Conservation (phyloP, 1,284 basidiomycete genomes). For the Puccinia triticina region DNA sequence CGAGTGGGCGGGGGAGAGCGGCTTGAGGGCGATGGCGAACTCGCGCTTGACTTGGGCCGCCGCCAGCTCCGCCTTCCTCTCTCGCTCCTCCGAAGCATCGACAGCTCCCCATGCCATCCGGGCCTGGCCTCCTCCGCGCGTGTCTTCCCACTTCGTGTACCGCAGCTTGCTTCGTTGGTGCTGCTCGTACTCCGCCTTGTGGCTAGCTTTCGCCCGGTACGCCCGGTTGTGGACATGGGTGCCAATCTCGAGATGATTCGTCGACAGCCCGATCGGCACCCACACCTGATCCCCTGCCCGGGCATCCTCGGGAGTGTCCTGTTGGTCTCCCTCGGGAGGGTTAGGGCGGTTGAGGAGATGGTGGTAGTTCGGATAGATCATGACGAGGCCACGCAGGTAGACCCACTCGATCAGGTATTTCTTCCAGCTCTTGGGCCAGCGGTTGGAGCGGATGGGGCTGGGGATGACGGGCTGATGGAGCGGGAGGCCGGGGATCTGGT, state of each 20-base stretch:
- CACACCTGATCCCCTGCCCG: background rate
- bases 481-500: constrained; percentile 1
- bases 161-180: constrained; percentile 10
- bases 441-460: constrained; percentile 73
- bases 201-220: background rate
- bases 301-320: background rate
- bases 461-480: constrained; percentile 66
- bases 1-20: constrained; percentile 63
- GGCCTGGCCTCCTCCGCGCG: constrained; percentile 26
- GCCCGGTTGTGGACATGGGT: constrained; percentile 68
- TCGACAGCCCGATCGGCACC: constrained; percentile 70
- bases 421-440: constrained; percentile 80
- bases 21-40: constrained; percentile 68
- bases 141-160: background rate
- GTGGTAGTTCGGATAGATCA: constrained; percentile 80
- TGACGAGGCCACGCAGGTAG: constrained; percentile 75
- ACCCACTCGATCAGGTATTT: constrained; percentile 81
- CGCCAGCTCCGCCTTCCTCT: constrained; percentile 50
- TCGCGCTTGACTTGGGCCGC: constrained; percentile 64
- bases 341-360: constrained; percentile 54
- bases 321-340: background rate
- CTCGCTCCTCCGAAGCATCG: background rate
- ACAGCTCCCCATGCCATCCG: no score
- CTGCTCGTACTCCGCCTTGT: background rate
- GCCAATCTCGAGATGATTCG: constrained; percentile 79